Evolutionary conservation across 495 filamentous ascomycete species (phyloP).

Genomic region (Talaromyces adpressus): DNA sequence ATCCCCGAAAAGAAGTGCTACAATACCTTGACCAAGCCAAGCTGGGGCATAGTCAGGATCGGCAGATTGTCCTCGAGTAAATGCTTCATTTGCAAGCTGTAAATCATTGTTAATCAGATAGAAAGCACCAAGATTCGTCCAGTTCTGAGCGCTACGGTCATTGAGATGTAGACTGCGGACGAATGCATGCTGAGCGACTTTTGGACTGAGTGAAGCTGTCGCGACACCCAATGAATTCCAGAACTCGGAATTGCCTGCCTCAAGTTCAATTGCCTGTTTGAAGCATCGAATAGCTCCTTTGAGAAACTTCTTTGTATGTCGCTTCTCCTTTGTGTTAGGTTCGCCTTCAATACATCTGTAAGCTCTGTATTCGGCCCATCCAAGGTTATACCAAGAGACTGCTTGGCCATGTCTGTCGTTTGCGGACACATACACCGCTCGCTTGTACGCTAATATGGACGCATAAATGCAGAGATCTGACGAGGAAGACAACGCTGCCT

Average conservation of each 20-base stretch:
- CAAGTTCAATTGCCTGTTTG: constrained; percentile 92
- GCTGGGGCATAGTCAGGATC: constrained; percentile 90
- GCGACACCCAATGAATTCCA: constrained; percentile 95
- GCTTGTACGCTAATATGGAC: constrained; percentile 78
- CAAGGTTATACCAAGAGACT: constrained; percentile 93
- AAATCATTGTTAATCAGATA: constrained; percentile 78
- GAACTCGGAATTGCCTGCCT: constrained; percentile 92
- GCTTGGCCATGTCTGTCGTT: constrained; percentile 86
- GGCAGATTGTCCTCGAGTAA: constrained; percentile 82
- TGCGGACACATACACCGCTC: constrained; percentile 65
- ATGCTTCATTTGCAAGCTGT: constrained; percentile 78
- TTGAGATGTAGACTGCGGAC: constrained; percentile 92
- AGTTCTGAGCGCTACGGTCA: constrained; percentile 71
- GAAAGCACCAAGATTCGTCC: constrained; percentile 86
- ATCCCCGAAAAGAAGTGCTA: constrained; percentile 71
- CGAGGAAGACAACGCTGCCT: constrained; percentile 34
- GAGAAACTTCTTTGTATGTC: constrained; percentile 53
- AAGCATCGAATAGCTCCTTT: constrained; percentile 86
- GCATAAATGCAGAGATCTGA: constrained; percentile 47
- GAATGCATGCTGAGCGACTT: constrained; percentile 88
- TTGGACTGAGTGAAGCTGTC: constrained; percentile 74
- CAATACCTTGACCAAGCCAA: constrained; percentile 88
- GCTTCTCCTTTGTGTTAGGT: constrained; percentile 29
- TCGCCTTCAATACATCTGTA: constrained; percentile 52
- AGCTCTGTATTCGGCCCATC: constrained; percentile 83